Conservation (phyloP, 768 basidiomycete genomes). For the Boletus fagicola region DNA sequence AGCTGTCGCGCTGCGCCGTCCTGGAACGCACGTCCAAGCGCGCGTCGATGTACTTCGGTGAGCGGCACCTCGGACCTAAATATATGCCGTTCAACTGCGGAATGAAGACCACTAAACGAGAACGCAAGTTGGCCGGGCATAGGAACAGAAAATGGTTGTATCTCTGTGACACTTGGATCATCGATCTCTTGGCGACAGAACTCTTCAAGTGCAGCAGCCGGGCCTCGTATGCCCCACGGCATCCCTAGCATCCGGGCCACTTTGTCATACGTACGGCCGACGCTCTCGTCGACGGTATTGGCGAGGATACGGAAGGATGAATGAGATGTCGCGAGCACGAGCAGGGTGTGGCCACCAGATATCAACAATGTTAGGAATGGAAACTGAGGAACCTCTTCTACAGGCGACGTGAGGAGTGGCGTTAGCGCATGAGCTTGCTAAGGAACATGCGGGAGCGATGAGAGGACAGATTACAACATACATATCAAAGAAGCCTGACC, state of each 20-base stretch:
- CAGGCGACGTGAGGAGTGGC: slow-evolving; percentile 59
- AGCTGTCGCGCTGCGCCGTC: slow-evolving; percentile 67
- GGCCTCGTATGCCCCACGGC: slow-evolving; percentile 59
- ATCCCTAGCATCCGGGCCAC: slow-evolving; percentile 69
- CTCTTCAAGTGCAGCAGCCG: slow-evolving; percentile 78
- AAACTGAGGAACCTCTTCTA: slow-evolving; percentile 50
- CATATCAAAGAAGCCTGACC: slow-evolving; percentile 45
- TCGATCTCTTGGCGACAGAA: slow-evolving; percentile 46
- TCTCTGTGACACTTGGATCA: slow-evolving; percentile 24
- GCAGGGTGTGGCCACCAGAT: slow-evolving; percentile 92
- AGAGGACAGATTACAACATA: not conserved
- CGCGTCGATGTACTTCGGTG: slow-evolving; percentile 31
- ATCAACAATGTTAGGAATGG: slow-evolving; percentile 88
- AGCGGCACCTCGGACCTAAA: slow-evolving; percentile 34
- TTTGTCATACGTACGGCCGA: slow-evolving; percentile 84
- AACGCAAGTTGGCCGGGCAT: slow-evolving; percentile 60
- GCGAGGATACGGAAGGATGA: slow-evolving; percentile 67
- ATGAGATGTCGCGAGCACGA: slow-evolving; percentile 67
- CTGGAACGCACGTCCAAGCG: slow-evolving; percentile 73
- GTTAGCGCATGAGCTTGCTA: slow-evolving; percentile 95
- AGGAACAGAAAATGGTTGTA: slow-evolving; percentile 46
- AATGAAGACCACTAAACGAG: slow-evolving; percentile 79
- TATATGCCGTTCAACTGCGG: slow-evolving; percentile 62
- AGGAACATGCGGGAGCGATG: not conserved
- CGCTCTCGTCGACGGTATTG: slow-evolving; percentile 69